Evolutionary conservation across 371 early-diverging fungal genomes (phyloP).

Genomic region (Actinomortierella ambigua): DNA sequence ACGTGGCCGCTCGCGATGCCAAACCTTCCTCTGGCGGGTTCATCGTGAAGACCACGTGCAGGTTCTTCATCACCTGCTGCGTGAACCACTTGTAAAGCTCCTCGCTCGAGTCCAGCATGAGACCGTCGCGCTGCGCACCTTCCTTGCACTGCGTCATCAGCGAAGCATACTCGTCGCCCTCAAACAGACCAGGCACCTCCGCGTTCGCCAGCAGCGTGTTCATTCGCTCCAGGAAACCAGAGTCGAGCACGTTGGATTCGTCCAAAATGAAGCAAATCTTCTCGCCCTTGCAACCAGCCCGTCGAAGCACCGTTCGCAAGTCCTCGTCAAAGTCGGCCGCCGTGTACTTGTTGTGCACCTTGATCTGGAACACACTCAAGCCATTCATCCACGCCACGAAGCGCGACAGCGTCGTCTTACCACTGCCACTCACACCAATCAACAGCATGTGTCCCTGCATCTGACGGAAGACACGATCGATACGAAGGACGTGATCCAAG

Average conservation of each 20-base stretch:
- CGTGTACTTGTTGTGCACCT: conserved; percentile 95
- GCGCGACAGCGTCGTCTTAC: conserved; percentile 94
- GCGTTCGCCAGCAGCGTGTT: conserved; percentile 98
- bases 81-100: conserved; percentile 98
- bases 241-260: conserved; percentile 95
- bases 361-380: conserved; percentile 93
- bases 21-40: conserved; percentile 96
- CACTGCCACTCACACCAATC: conserved; percentile 97
- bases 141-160: conserved; percentile 96
- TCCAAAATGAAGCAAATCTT: conserved; percentile 98
- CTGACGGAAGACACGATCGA: conserved; percentile 98
- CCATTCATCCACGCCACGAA: conserved; percentile 99
- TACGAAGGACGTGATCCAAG: conserved; percentile 96
- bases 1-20: conserved; percentile 94
- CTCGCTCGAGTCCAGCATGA: conserved; percentile 92
- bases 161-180: conserved; percentile 97
- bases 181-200: conserved; percentile 98
- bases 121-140: conserved; percentile 91
- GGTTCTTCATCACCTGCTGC: conserved; percentile 93
- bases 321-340: conserved; percentile 98
- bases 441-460: conserved; percentile 97
- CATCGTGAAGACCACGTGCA: conserved; percentile 99
- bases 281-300: conserved; percentile 97
- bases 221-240: conserved; percentile 98
- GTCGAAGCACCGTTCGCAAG: conserved; percentile 86